These are phyloP conservation scores for Fraxinus anomala DNA, from an alignment of 257 asterid genomes.

Conservation along the genomic window DNA sequence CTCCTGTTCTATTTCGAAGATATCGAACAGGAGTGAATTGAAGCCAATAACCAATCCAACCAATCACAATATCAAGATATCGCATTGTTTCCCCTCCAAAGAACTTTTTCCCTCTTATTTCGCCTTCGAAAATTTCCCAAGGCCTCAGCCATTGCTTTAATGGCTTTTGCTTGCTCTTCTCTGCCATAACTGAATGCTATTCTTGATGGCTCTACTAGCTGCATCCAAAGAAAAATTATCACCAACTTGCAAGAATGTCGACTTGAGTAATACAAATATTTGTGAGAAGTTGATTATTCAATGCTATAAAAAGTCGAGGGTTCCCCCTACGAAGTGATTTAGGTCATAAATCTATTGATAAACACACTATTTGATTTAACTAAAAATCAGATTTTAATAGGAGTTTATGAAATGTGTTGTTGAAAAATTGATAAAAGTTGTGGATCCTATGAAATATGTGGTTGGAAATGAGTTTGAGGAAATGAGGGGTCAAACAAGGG, in stretches of 20 bases:
- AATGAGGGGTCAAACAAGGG: too few species aligned
- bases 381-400: too few species aligned
- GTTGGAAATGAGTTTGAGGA: too few species aligned
- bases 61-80: constrained; percentile 20
- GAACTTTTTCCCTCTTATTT: constrained; percentile 19
- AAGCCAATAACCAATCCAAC: constrained; percentile 23
- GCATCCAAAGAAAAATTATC: neutral
- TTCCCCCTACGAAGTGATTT: neutral
- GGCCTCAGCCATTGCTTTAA: neutral
- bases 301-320: neutral
- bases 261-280: neutral
- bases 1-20: neutral
- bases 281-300: neutral
- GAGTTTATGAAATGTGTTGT: too few species aligned
- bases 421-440: too few species aligned
- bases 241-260: neutral
- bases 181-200: neutral
- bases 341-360: too few species aligned
- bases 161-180: constrained; percentile 14
- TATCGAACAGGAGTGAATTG: neutral
- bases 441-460: too few species aligned
- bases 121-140: constrained; percentile 15
- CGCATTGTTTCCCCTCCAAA: constrained; percentile 25
- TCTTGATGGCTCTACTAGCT: neutral
- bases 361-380: too few species aligned